These are phyloP conservation scores for Solanum clarkiae DNA, from an alignment of 257 asterid genomes.

Conservation along the genomic window DNA sequence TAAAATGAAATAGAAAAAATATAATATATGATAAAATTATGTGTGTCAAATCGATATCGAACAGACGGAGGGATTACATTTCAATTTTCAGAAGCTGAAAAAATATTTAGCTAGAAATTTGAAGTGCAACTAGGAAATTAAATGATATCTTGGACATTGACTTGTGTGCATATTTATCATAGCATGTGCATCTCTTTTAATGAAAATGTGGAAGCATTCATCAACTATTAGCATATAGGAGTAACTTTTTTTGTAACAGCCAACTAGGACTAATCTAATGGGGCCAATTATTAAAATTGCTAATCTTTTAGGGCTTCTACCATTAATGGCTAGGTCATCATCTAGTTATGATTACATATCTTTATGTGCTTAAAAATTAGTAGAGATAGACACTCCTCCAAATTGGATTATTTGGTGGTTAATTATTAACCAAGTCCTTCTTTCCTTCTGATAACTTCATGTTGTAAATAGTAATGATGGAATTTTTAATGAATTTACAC, in stretches of 20 bases:
- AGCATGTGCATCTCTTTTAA: background rate
- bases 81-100: background rate
- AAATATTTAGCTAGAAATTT: background rate
- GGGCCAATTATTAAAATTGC: background rate
- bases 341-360: background rate
- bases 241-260: background rate
- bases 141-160: background rate
- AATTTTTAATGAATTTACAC: too few relatives aligned
- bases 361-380: background rate
- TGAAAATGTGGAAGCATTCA: slow-evolving; percentile 35
- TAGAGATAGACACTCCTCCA: fast-evolving
- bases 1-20: too few relatives aligned
- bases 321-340: background rate
- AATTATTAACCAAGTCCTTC: background rate
- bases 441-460: too few relatives aligned
- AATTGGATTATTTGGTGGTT: background rate
- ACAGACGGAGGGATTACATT: too few relatives aligned
- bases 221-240: background rate
- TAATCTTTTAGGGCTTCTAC: background rate
- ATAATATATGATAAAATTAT: too few relatives aligned
- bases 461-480: too few relatives aligned
- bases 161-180: background rate
- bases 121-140: background rate
- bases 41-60: too few relatives aligned
- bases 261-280: background rate